Percentiles rank a stretch among this genome's conserved stretches.
These are phyloP conservation scores for Pestalotiopsis sp. DNA, from an alignment of 2,329 filamentous ascomycete genomes.

Conservation along the genomic window DNA sequence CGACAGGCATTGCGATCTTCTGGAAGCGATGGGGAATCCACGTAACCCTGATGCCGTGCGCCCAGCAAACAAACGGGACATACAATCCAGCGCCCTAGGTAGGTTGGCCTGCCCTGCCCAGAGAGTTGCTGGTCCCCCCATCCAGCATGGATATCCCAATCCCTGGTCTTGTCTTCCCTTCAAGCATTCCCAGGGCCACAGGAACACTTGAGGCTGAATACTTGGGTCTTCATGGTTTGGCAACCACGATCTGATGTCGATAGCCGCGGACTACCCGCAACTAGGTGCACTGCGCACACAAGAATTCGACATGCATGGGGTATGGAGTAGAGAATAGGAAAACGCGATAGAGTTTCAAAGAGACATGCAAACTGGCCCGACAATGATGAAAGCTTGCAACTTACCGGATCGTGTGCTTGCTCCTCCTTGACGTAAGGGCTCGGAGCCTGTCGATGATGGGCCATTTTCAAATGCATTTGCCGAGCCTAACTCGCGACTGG, in stretches of 20 bases:
- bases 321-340: background rate
- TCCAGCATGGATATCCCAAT: background rate
- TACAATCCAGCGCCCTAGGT: background rate
- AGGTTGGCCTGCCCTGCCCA: slow-evolving; percentile 9
- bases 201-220: slow-evolving; percentile 16
- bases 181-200: background rate
- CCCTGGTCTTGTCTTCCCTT: background rate
- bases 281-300: background rate
- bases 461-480: slow-evolving; percentile 45
- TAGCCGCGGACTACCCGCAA: slow-evolving; percentile 1
- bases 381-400: slow-evolving; percentile 27
- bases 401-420: slow-evolving; percentile 40
- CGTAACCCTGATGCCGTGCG: slow-evolving; percentile 15
- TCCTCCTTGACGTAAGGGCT: slow-evolving; percentile 44
- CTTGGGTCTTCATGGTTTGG: slow-evolving; percentile 8
- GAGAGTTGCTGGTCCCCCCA: background rate
- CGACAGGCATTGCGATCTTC: slow-evolving; percentile 41
- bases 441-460: slow-evolving; percentile 43
- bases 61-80: slow-evolving; percentile 11
- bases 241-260: slow-evolving; percentile 4
- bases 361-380: slow-evolving; percentile 4
- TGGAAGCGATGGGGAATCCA: slow-evolving; percentile 38
- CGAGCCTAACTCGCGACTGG: slow-evolving; percentile 13
- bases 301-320: background rate
- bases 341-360: background rate